phyloP scores from a whole-genome alignment of 495 filamentous ascomycete genomes.

The Lentithecium fluviatile region DNA sequence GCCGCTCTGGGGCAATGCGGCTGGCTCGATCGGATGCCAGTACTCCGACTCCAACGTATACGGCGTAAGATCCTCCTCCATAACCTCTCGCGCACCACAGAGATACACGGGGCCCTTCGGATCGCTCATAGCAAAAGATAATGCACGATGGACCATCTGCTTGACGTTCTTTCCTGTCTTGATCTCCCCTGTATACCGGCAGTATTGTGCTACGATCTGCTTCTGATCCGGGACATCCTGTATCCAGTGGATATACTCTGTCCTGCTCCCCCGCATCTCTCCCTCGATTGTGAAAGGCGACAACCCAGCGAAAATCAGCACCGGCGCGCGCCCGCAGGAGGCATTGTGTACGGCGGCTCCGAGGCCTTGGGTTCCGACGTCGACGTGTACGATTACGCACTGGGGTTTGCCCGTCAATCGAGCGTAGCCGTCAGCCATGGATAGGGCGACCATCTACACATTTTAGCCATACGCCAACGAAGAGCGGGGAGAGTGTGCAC shows the following conservation, averaged over 20 bases:
- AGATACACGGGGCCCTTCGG: constrained; percentile 88
- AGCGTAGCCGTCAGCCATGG: constrained; percentile 94
- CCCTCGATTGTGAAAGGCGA: constrained; percentile 89
- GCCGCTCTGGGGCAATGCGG: constrained; percentile 66
- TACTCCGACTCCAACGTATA: constrained; percentile 70
- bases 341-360: constrained; percentile 93
- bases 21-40: constrained; percentile 74
- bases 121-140: constrained; percentile 80
- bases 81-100: constrained; percentile 77
- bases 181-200: constrained; percentile 86
- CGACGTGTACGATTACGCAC: constrained; percentile 92
- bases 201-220: constrained; percentile 88
- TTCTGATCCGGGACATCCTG: constrained; percentile 96
- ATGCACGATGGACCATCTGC: constrained; percentile 87
- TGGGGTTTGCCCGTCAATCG: constrained; percentile 82
- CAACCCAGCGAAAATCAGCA: constrained; percentile 88
- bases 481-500: constrained; percentile 41
- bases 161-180: constrained; percentile 93
- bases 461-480: background rate
- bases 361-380: constrained; percentile 91
- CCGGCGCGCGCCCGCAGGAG: constrained; percentile 77
- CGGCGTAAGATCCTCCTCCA: constrained; percentile 87
- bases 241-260: constrained; percentile 97
- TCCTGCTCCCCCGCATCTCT: constrained; percentile 81
- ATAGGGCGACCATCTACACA: constrained; percentile 88